phyloP scores from a whole-genome alignment of 768 basidiomycete genomes.

The Phlegmacium glaucopus region DNA sequence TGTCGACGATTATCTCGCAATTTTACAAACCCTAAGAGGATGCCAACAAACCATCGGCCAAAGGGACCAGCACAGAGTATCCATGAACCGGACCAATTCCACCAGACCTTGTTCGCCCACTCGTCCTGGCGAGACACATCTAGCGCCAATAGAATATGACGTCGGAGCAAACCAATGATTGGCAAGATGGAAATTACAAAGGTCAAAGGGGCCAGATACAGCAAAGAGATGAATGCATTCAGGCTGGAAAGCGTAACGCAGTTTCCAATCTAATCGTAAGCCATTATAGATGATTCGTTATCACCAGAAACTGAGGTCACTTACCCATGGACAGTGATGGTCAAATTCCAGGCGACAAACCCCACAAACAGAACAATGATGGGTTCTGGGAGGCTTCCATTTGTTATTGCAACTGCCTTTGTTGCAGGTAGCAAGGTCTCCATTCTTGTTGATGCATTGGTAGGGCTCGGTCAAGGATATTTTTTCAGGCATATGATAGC shows the following conservation, averaged over 20 bases:
- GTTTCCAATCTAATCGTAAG: constrained; percentile 32
- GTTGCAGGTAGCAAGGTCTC: constrained; percentile 31
- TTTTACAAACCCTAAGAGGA: constrained; percentile 31
- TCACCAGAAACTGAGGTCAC: constrained; percentile 1
- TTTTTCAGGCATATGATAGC: constrained; percentile 29
- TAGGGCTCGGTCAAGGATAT: constrained; percentile 34
- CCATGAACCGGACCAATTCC: constrained; percentile 43
- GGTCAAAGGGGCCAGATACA: constrained; percentile 29
- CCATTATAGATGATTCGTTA: not conserved
- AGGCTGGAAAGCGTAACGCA: constrained; percentile 37
- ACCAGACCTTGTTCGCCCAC: constrained; percentile 33
- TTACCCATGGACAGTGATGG: constrained; percentile 47
- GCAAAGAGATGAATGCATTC: constrained; percentile 32
- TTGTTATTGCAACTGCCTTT: constrained; percentile 31
- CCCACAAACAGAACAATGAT: constrained; percentile 44
- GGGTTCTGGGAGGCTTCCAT: constrained; percentile 43
- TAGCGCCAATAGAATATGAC: constrained; percentile 28
- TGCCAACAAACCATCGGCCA: constrained; percentile 39
- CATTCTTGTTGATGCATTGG: constrained; percentile 29
- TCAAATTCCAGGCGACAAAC: constrained; percentile 43
- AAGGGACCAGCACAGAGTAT: constrained; percentile 39
- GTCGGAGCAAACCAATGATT: constrained; percentile 19
- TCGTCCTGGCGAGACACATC: constrained; percentile 23
- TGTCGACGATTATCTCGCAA: constrained; percentile 16
- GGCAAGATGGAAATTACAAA: constrained; percentile 28